phyloP scores from a whole-genome alignment of 2,329 filamentous ascomycete species.

The Truncatella angustata region DNA sequence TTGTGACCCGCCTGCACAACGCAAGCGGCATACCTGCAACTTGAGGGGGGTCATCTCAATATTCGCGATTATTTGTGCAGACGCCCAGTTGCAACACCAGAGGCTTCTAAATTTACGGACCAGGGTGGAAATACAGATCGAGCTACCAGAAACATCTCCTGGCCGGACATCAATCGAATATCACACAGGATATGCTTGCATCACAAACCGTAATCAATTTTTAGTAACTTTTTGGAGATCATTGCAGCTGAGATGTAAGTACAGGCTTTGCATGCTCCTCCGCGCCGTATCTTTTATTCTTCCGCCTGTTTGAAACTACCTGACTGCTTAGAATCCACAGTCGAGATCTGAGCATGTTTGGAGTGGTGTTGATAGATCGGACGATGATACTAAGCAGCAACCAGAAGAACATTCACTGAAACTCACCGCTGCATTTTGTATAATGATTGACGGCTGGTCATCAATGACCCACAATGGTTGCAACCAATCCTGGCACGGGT shows the following conservation, averaged over 20 bases:
- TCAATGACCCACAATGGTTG: background rate
- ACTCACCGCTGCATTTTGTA: conserved; percentile 24
- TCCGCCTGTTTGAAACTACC: background rate
- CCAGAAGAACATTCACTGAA: conserved; percentile 16
- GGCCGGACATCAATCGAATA: conserved; percentile 4
- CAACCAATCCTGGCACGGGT: background rate
- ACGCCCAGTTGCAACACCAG: background rate
- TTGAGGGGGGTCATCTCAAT: too few species aligned
- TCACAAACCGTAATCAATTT: background rate
- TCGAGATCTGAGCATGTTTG: background rate
- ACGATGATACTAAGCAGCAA: conserved; percentile 4
- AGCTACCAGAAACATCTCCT: conserved; percentile 1
- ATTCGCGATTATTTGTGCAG: too few species aligned
- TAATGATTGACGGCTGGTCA: background rate
- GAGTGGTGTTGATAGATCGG: conserved; percentile 3
- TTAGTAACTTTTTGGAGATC: conserved; percentile 6
- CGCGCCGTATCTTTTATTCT: too few species aligned
- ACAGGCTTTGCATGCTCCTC: too few species aligned
- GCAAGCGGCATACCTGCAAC: background rate
- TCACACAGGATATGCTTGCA: conserved; percentile 3
- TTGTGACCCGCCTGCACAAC: background rate
- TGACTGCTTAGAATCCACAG: background rate
- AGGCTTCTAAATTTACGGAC: too few species aligned
- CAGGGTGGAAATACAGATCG: too few species aligned
- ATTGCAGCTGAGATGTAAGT: background rate